Evolutionary conservation across 2,329 filamentous ascomycete genomes (phyloP), one percentile per base, ranked within the genome.

Genomic region (Coniochaeta sp.): DNA sequence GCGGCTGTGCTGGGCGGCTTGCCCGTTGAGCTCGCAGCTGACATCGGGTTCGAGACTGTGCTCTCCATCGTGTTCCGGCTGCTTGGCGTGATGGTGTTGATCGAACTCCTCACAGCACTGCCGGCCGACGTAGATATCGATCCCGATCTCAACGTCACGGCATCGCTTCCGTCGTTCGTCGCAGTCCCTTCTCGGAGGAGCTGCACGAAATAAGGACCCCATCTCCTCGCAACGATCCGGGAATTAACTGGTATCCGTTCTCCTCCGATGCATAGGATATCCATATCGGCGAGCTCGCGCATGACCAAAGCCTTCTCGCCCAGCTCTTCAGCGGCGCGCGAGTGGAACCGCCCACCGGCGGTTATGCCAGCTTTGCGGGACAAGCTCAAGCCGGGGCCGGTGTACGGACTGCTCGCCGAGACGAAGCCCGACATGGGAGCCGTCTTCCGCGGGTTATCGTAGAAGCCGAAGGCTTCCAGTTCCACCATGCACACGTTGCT

Each of bases 401-500:
- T 87, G 70, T 79, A 89, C 28, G 78, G 91, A 76, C 74, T 89
- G 74, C 92, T 96, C 26, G 91, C 88, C 1, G 93, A 97, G 60
- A 89, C 81, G 72, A 95, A 97, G 10, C 87, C 89, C 0, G 92
- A 96, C 67, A 91, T 86, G 1, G 93, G 90, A 4, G 85, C 79
- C 0, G 82, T 85, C 71, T 88, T 89, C 64, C 93, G 86, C 12
- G 95, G 93, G 71, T 98, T 99, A 71, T 98, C 93, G 72, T 97
- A 98, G 50, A 99, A 87, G 1, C 95, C 95, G 77, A 98, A 99
- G 0, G 95, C 93, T 71, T 99, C 95, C 12, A 99, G 80, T 73
- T 99, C 95, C 9, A 99, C 93, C 81, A 98, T 89, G 73, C 95
- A 98, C 30, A 98, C 87, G 70, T 99, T 96, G 10, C 90, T 90